A percentile compares a stretch with the other conserved stretches of the same genome.
Conservation (phyloP, 176 grass and related monocot genomes). For the Carex parvula region DNA sequence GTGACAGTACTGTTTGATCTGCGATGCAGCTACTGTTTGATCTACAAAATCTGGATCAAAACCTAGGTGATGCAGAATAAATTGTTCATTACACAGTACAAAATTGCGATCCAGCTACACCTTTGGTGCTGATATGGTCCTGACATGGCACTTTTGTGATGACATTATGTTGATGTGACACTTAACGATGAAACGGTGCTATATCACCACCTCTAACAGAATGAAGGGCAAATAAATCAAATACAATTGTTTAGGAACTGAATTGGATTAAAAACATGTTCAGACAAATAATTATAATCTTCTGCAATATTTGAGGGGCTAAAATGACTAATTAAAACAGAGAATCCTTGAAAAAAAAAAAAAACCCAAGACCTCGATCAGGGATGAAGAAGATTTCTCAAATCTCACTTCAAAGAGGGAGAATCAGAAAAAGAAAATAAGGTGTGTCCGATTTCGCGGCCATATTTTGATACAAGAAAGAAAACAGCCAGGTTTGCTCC, state of each 20-base stretch:
- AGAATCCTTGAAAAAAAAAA: background rate
- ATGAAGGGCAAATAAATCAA: background rate
- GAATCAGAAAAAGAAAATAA: background rate
- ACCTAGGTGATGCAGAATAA: background rate
- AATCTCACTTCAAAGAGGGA: background rate
- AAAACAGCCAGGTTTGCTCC: too few species aligned
- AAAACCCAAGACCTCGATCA: too few species aligned
- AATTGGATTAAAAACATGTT: background rate
- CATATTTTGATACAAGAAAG: background rate
- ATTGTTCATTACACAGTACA: background rate
- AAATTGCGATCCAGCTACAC: background rate
- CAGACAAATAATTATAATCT: background rate
- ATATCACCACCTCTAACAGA: background rate
- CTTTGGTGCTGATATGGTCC: background rate
- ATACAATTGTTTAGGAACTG: background rate
- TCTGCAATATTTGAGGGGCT: background rate
- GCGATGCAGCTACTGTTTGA: background rate
- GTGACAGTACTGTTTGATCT: background rate
- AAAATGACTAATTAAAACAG: background rate
- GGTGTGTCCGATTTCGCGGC: background rate
- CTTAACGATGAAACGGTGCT: background rate
- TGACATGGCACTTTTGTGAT: background rate
- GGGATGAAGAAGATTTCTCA: background rate
- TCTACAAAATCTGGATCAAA: background rate
- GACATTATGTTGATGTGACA: background rate